A percentile compares a stretch with the other conserved stretches of the same genome.
These are phyloP conservation scores for Oemleria cerasiformis DNA, from an alignment of 306 rosid genomes.

Conservation along the genomic window DNA sequence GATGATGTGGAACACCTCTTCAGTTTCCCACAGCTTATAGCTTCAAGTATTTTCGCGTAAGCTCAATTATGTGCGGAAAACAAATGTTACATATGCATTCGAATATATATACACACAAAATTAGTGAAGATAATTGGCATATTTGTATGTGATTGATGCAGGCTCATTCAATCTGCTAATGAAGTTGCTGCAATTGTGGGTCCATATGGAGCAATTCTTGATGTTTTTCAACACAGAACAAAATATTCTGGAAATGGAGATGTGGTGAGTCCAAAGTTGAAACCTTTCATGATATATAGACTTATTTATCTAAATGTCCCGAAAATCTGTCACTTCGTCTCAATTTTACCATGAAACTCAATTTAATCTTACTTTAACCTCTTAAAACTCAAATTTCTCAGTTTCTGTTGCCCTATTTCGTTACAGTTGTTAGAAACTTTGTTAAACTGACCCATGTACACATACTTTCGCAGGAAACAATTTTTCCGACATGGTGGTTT, in stretches of 20 bases:
- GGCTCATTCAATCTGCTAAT: conserved; percentile 27
- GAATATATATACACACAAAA: background rate
- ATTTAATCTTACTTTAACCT: too few relatives aligned
- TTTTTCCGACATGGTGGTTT: conserved; percentile 16
- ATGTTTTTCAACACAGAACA: conserved; percentile 12
- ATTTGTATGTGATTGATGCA: background rate
- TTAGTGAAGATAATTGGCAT: background rate
- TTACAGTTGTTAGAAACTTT: too few relatives aligned
- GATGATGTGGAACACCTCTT: conserved; percentile 29
- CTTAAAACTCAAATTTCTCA: too few relatives aligned
- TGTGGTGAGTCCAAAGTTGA: conserved; percentile 10
- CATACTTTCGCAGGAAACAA: background rate
- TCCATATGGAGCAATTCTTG: conserved; percentile 24
- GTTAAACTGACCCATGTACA: background rate
- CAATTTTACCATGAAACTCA: too few relatives aligned
- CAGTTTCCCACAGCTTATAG: conserved; percentile 20
- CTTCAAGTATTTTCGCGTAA: conserved; percentile 28
- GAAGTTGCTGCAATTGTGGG: conserved; percentile 26
- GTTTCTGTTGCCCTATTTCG: too few relatives aligned
- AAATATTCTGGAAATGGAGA: conserved; percentile 11
- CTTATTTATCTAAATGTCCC: too few relatives aligned
- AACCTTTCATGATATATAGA: too few relatives aligned
- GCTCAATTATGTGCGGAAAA: background rate
- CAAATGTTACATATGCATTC: background rate
- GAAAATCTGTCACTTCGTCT: too few relatives aligned